Evolutionary conservation across 306 rosid genomes (phyloP).

Genomic region (Echinosophora koreensis): DNA sequence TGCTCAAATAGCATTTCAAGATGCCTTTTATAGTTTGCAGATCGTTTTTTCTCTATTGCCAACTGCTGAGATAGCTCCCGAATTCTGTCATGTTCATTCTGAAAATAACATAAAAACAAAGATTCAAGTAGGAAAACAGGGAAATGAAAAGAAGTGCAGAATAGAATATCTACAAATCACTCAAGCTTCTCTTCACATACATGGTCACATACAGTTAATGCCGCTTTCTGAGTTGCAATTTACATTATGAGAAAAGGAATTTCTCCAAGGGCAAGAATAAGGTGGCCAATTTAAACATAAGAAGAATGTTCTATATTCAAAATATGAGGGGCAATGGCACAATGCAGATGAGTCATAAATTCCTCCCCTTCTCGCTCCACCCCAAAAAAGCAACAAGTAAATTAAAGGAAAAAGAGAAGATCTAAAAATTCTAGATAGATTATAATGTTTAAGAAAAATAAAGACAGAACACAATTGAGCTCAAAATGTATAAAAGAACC

Average conservation of each 20-base stretch:
- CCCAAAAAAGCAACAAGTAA: constrained; percentile 1
- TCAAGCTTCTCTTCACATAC: constrained; percentile 12
- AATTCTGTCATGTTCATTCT: constrained; percentile 91
- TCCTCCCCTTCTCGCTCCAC: not conserved
- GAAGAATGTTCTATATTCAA: constrained; percentile 32
- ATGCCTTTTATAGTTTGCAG: constrained; percentile 90
- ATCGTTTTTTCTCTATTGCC: constrained; percentile 85
- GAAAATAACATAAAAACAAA: constrained; percentile 41
- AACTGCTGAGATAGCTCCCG: constrained; percentile 90
- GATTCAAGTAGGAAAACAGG: constrained; percentile 27
- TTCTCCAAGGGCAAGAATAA: constrained; percentile 16
- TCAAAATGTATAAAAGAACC: not conserved
- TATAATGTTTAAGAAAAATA: not conserved
- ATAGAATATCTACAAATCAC: constrained; percentile 23
- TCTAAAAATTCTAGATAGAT: not conserved
- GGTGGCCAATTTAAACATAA: not conserved
- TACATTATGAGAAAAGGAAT: not conserved
- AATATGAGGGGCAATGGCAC: not conserved
- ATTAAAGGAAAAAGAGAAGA: constrained; percentile 8
- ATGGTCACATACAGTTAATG: constrained; percentile 5
- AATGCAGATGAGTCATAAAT: constrained; percentile 3
- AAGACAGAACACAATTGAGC: constrained; percentile 20
- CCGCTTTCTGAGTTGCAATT: not conserved
- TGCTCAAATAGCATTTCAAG: constrained; percentile 90
- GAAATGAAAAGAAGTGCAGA: constrained; percentile 12